These are phyloP conservation scores for Leccinum griseonigrum DNA, from an alignment of 1,284 basidiomycete genomes.

Conservation along the genomic window DNA sequence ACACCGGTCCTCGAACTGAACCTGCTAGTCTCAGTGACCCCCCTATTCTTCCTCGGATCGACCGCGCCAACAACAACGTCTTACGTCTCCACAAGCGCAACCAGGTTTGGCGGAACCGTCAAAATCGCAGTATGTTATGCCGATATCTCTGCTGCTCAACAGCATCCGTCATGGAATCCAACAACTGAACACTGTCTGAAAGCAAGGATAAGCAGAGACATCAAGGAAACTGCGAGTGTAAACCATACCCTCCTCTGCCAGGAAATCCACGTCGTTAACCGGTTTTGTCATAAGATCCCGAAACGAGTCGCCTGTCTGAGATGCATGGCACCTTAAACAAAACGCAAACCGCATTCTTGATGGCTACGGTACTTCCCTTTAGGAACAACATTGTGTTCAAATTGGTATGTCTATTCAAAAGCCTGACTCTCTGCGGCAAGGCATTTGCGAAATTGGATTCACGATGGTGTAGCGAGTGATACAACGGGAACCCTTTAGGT, in stretches of 20 bases:
- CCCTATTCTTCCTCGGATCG: conserved; percentile 74
- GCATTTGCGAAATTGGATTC: conserved; percentile 83
- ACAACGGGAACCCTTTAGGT: conserved; percentile 75
- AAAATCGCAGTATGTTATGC: conserved; percentile 58
- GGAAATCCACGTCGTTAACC: conserved; percentile 87
- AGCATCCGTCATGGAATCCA: conserved; percentile 78
- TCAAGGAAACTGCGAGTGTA: not conserved
- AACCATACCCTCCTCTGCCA: conserved; percentile 68
- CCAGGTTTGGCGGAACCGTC: conserved; percentile 76
- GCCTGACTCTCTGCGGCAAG: conserved; percentile 72
- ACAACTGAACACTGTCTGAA: conserved; percentile 79
- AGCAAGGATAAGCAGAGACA: conserved; percentile 5
- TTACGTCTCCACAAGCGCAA: conserved; percentile 79
- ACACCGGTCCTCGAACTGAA: conserved; percentile 81
- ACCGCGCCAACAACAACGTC: conserved; percentile 82
- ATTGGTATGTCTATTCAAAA: conserved; percentile 82
- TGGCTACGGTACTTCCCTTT: conserved; percentile 39
- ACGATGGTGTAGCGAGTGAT: conserved; percentile 79
- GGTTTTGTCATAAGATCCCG: conserved; percentile 90
- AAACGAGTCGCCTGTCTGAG: conserved; percentile 72
- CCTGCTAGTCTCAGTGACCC: conserved; percentile 74
- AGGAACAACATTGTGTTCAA: conserved; percentile 86
- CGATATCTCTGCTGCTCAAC: conserved; percentile 23
- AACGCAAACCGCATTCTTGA: not conserved
- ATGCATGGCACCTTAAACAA: not conserved